These are phyloP conservation scores for Globisporangium acanthophoron DNA, from an alignment of 352 stramenopile genomes.

Conservation along the genomic window DNA sequence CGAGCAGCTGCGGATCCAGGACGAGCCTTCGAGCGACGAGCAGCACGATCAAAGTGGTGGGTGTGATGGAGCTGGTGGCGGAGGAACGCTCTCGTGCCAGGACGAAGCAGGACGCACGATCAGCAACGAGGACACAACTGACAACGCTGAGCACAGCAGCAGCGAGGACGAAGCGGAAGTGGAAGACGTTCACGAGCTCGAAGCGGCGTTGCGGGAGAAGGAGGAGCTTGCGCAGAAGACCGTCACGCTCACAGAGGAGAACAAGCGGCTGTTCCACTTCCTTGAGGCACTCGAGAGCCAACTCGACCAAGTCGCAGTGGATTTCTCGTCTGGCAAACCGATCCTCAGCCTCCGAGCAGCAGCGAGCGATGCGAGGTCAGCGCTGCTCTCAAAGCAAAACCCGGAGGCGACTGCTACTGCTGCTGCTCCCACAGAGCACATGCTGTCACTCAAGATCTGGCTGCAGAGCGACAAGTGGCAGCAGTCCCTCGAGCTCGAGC, in stretches of 20 bases:
- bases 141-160: neutral
- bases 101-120: neutral
- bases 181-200: conserved; percentile 18
- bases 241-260: conserved; percentile 38
- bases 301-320: conserved; percentile 39
- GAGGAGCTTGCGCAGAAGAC: conserved; percentile 33
- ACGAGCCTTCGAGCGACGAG: conserved; percentile 2
- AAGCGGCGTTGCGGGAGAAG: conserved; percentile 8
- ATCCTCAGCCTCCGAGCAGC: conserved; percentile 21
- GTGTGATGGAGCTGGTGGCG: neutral
- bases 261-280: conserved; percentile 40
- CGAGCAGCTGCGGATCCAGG: conserved; percentile 1
- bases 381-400: neutral
- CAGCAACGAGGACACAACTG: neutral
- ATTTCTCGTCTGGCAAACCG: conserved; percentile 29
- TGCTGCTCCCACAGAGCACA: conserved; percentile 1
- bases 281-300: conserved; percentile 41
- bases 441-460: conserved; percentile 47
- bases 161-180: conserved; percentile 7
- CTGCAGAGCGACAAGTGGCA: conserved; percentile 44
- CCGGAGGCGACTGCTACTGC: neutral
- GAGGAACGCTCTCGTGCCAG: neutral
- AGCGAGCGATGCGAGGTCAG: neutral
- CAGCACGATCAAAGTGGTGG: conserved; percentile 6
- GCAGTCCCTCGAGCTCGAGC: conserved; percentile 21